A percentile compares a stretch with the other conserved stretches of the same genome.
Evolutionary conservation across 2,329 filamentous ascomycete genomes (phyloP).

Genomic region (Trichothecium roseum): DNA sequence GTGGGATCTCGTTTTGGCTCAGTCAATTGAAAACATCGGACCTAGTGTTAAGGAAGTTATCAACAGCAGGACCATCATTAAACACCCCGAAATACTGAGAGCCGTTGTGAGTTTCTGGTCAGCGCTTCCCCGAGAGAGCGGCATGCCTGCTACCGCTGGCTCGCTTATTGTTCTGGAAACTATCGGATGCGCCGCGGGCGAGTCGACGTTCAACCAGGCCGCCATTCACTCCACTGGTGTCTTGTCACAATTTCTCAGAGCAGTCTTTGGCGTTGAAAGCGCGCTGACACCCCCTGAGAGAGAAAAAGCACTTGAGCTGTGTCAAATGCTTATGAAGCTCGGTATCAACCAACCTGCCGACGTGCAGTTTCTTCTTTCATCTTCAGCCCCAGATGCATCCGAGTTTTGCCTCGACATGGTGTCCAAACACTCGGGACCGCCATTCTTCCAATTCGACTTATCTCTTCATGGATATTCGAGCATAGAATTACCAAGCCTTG

Average conservation of each 20-base stretch:
- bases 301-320: constrained; percentile 53
- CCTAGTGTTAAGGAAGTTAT: constrained; percentile 37
- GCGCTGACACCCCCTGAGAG: constrained; percentile 44
- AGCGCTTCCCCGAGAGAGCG: constrained; percentile 41
- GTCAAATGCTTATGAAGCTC: constrained; percentile 57
- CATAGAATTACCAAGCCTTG: constrained; percentile 79
- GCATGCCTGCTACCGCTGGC: constrained; percentile 34
- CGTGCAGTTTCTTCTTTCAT: constrained; percentile 60
- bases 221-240: constrained; percentile 64
- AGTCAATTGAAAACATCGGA: constrained; percentile 24
- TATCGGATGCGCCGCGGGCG: constrained; percentile 44
- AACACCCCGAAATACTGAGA: constrained; percentile 53
- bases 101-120: constrained; percentile 55
- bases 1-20: constrained; percentile 25
- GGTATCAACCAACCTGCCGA: constrained; percentile 76
- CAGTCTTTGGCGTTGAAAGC: constrained; percentile 45
- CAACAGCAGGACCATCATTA: constrained; percentile 38
- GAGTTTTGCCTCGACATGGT: constrained; percentile 67
- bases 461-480: constrained; percentile 82
- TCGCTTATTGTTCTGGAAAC: constrained; percentile 58
- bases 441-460: constrained; percentile 90
- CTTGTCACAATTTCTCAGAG: constrained; percentile 53
- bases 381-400: constrained; percentile 41
- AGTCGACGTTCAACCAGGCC: constrained; percentile 59
- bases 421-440: constrained; percentile 62